phyloP scores from a whole-genome alignment of 371 early-diverging fungal genomes.

The Fennellomyces sp. region DNA sequence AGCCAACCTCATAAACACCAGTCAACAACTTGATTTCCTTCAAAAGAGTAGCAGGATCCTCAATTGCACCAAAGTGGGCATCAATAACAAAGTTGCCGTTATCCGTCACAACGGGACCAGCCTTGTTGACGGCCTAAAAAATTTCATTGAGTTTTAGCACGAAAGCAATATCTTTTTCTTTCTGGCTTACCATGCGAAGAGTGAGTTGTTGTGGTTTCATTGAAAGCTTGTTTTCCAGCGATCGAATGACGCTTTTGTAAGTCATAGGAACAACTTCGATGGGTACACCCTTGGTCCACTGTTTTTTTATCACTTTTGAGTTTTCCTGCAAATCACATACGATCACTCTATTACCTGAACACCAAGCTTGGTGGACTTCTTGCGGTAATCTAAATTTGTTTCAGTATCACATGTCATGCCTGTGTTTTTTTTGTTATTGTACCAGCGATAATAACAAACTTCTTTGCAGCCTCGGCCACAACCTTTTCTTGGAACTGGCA shows the following conservation, averaged over 20 bases:
- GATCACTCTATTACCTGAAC: constrained; percentile 59
- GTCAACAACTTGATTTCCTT: constrained; percentile 70
- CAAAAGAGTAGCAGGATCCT: constrained; percentile 57
- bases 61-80: constrained; percentile 77
- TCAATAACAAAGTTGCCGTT: constrained; percentile 95
- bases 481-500: constrained; percentile 93
- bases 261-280: constrained; percentile 89
- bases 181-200: constrained; percentile 77
- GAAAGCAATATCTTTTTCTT: constrained; percentile 5
- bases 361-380: constrained; percentile 79
- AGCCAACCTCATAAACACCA: constrained; percentile 91
- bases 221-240: constrained; percentile 24
- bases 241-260: constrained; percentile 10
- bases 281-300: constrained; percentile 88
- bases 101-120: constrained; percentile 94
- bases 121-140: constrained; percentile 61
- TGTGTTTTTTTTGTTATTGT: neutral
- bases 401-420: neutral
- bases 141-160: neutral
- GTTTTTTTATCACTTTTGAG: no score
- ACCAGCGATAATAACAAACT: constrained; percentile 85
- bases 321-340: no score
- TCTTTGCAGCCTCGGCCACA: constrained; percentile 82
- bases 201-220: constrained; percentile 34
- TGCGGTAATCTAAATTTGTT: constrained; percentile 69